Evolutionary conservation across 768 basidiomycete species (phyloP), one percentile per base, ranked within the genome.

Genomic region (Russula brevipes): DNA sequence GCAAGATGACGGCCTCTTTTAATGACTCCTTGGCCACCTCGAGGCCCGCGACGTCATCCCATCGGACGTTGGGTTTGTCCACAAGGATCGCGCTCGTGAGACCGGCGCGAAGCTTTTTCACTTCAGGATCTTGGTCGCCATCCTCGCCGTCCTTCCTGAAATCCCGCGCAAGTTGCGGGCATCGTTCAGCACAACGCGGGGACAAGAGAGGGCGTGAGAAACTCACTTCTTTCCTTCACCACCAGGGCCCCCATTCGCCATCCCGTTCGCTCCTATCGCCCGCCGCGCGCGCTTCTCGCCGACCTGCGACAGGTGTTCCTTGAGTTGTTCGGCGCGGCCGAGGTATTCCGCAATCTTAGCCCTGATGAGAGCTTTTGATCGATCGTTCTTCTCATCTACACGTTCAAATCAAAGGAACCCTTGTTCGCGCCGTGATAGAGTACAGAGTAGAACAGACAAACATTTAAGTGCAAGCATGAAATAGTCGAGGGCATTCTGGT

Each of bases 1-100:
- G 97, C n/a, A 99, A 80, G 72, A 98, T 97, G 72, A 98, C 97
- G 42, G 97, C 96, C 74, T 98, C 97, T 73, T 98, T 98, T 71
- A 99, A 77, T 5, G 96, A 84, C 46, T 95, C 94, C 75, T 98
- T 99, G 49, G 96, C 97, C 33, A 84, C 86, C 71, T 96, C 94
- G 10, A 99, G 81, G 53, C 97, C 97, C 16, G 97, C 97, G 53
- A 99, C 96, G 73, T 99, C 97, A 70, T 98, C 94, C 97, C 97
- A 99, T 69, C 87, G 88, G 45, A 98, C 88, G 73, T 99, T 92
- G 8, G 97, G 97, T 68, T 86, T 96, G 75, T 98, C 97, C 0
- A 88, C 81, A 5, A 99, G 72, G 69, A 99, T 98, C 17, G 95
- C 94, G 30, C 87, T 85, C 8, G 90, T 80, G 2, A 99, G 80